phyloP scores from a whole-genome alignment of 306 rosid genomes.

The Coriaria nepalensis region DNA sequence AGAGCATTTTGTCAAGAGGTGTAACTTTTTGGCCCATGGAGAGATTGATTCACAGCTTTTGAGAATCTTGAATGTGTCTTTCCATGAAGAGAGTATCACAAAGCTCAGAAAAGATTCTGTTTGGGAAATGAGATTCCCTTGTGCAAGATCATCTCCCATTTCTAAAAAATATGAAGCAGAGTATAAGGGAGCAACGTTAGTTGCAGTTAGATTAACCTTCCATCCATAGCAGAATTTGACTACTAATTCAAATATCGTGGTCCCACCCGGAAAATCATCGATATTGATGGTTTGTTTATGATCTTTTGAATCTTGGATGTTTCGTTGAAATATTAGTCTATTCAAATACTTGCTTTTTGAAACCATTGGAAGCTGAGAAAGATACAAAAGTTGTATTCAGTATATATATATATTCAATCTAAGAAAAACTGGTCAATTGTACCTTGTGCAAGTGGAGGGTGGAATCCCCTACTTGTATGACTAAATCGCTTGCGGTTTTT shows the following conservation, averaged over 20 bases:
- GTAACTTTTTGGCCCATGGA: slow-evolving; percentile 44
- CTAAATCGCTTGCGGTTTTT: slow-evolving; percentile 32
- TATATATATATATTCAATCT: neutral
- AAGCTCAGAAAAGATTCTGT: slow-evolving; percentile 54
- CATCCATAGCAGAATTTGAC: slow-evolving; percentile 76
- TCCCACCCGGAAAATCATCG: slow-evolving; percentile 65
- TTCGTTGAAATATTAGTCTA: slow-evolving; percentile 43
- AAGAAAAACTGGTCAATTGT: neutral
- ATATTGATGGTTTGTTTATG: slow-evolving; percentile 20
- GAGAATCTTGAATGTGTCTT: slow-evolving; percentile 50
- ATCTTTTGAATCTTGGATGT: slow-evolving; percentile 18
- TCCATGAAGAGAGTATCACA: slow-evolving; percentile 58
- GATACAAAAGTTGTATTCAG: neutral
- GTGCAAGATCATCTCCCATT: slow-evolving; percentile 60
- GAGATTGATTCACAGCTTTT: slow-evolving; percentile 56
- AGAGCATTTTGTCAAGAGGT: slow-evolving; percentile 37
- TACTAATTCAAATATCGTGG: slow-evolving; percentile 35
- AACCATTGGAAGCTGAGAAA: slow-evolving; percentile 54
- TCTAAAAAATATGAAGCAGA: slow-evolving; percentile 65
- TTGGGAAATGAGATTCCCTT: slow-evolving; percentile 56
- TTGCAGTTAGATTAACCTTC: slow-evolving; percentile 48
- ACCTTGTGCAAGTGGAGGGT: slow-evolving; percentile 85
- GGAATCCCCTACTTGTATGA: slow-evolving; percentile 53
- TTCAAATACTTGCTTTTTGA: slow-evolving; percentile 67
- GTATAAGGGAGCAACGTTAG: slow-evolving; percentile 42